Base-by-base conservation (phyloP, 2,329 filamentous ascomycete species). In the Colletotrichum aenigma region DNA sequence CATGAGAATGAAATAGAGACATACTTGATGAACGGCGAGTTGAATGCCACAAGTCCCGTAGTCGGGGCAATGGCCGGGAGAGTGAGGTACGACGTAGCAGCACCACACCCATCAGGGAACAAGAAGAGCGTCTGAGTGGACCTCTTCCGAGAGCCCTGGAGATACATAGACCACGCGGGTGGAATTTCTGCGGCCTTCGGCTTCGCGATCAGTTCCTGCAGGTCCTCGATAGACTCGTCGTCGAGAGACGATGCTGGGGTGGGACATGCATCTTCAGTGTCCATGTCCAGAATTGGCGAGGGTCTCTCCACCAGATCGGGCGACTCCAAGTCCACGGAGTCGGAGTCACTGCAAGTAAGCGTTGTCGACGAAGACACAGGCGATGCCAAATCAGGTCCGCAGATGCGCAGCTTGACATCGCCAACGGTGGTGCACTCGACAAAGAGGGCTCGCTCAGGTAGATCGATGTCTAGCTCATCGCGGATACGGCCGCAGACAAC, bases 401-500 rank as follows among this genome's bases (percentile, higher is more conserved):
- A 71, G 1, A 71, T 28, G 18, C 34, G 69, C 13, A 87, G 78
- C 77, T 89, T 91, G 80, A 92, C 88, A 18, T 86, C 85, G 18
- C 88, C 88, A 38, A 92, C 85, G 1, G 89, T 91, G 0, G 87
- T 86, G 61, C 89, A 84, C 38, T 91, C 89, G 9, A 89, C 86
- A 76, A 91, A 91, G 9, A 71, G 61, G 0, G 88, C 86, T 64
- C 89, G 85, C 3, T 88, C 88, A 75, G 87, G 84, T 4, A 92
- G 80, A 64, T 91, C 87, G 7, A 92, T 80, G 38, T 91, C 89
- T 4, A 92, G 81, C 24, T 92, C 90, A 76, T 92, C 90, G 13
- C 89, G 88, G 52, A 93, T 86, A 26, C 89, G 87, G 21, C 89
- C 90, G 43, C 86, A 87, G 52, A 93, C 89, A 7, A 89, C 91